Evolutionary conservation across 306 rosid species (phyloP), one percentile per base, ranked within the genome.

Genomic region (Luffa acutangula): DNA sequence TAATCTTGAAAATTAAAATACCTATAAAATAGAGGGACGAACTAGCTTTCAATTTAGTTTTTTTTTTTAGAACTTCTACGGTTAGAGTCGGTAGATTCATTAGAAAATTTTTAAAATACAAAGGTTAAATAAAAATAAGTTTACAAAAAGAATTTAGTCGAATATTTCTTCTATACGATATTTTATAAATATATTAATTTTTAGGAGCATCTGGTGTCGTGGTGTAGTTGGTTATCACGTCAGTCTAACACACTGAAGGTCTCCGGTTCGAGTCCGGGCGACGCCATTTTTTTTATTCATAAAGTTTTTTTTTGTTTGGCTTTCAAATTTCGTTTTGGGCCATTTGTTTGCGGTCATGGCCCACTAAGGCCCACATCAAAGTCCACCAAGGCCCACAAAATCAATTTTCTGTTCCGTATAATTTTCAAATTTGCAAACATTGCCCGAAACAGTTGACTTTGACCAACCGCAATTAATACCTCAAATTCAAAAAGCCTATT

Each of bases 191-290:
- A 0, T 25, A 25, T 25, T 25, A 25, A 25, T 25, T 25, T 25
- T 25, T 25, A 25, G 1, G 1, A 25, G n/a, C 54, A 1, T 9
- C 39, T 7, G 75, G 71, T 62, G 64, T 87, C 88, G 88, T 87
- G 91, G 91, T 84, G 91, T 87, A 84, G 91, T 84, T 91, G 96
- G 97, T 93, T 90, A 90, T 91, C 96, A 93, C 92, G 93, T 91
- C 88, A 95, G 93, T 92, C 93, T 95, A 94, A 92, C 93, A 94
- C 97, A 91, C 95, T 91, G 95, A 83, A 79, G 85, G 87, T 85
- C 87, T 85, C 87, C 82, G 85, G 87, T 83, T 83, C 83, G 84
- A 87, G 7, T 39, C 84, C 80, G 82, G 74, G 74, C 80, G 79
- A 79, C 45, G 82, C 59, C 84, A 80, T 11, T 63, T 12, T 12